Evolutionary conservation across 208 protist species (phyloP), one percentile per base, ranked within the genome.

Genomic region (Crithidia sp.): DNA sequence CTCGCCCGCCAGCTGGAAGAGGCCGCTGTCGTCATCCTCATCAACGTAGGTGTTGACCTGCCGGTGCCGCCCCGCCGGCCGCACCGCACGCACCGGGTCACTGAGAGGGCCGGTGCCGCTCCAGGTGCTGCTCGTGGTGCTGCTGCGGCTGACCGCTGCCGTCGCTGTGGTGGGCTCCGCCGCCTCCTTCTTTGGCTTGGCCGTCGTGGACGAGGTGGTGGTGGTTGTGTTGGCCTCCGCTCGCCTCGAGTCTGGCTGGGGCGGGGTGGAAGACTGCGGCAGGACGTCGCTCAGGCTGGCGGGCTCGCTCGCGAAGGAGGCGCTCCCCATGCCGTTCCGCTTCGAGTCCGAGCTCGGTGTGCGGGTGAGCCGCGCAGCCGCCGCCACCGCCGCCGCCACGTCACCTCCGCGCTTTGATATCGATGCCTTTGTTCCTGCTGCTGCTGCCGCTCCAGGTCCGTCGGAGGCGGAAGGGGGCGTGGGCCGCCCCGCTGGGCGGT

Each of bases 21-120:
- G 28, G 28, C 28, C 28, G 28, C 28, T 36, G 40, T 67, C 68
- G 40, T 81, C 69, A 44, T 83, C 77, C 6, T 81, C 69, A n/a
- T 83, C 77, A 4, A 80, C 9, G 58, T 65, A 76, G 37, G 37
- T 52, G 40, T 19, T 63, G 36, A 81, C 64, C 5, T 52, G 45
- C 6, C 76, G 64, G 37, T 65, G 72, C 52, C 56, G 61, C 41
- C 40, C 37, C 13, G 71, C 44, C 43, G 64, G 65, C 45, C 37
- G 56, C 13, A 67, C 58, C 13, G 28, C 40, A 7, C 40, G 40
- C 40, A 4, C 12, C 12, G 3, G 58, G 8, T 58, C 28, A 28
- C 28, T 28, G 28, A 28, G 28, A 28, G 28, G 28, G 28, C 28
- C 28, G 28, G 0, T 28, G 28, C 28, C 28, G 28, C 28, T 28